These are phyloP conservation scores for Tuber umbilicatum DNA, from an alignment of 495 filamentous ascomycete species.

Conservation along the genomic window DNA sequence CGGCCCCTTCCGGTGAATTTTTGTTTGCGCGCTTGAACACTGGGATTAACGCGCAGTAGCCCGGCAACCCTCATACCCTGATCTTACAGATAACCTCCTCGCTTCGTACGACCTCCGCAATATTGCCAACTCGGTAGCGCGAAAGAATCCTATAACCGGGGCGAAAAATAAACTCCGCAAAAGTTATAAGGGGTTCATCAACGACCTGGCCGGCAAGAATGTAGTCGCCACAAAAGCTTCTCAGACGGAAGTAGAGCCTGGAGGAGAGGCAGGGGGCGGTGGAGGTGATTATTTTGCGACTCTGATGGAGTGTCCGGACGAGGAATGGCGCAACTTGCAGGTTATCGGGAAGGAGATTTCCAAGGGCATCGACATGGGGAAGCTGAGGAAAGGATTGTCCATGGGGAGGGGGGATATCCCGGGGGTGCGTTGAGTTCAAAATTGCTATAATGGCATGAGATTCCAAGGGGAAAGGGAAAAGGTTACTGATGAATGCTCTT, in stretches of 20 bases:
- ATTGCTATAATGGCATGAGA: neutral
- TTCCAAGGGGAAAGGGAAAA: neutral
- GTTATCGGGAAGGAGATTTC: slow-evolving; percentile 54
- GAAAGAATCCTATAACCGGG: slow-evolving; percentile 58
- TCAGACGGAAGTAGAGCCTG: slow-evolving; percentile 51
- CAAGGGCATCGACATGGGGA: slow-evolving; percentile 42
- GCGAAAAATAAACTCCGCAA: slow-evolving; percentile 69
- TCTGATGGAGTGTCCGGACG: slow-evolving; percentile 53
- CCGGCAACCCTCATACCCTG: slow-evolving; percentile 47
- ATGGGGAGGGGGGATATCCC: slow-evolving; percentile 40
- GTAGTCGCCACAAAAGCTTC: slow-evolving; percentile 36
- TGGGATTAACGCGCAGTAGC: slow-evolving; percentile 45
- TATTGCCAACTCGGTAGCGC: slow-evolving; percentile 58
- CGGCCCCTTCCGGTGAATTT: slow-evolving; percentile 9
- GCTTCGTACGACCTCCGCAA: slow-evolving; percentile 55
- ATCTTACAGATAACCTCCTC: slow-evolving; percentile 58
- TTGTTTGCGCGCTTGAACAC: slow-evolving; percentile 16
- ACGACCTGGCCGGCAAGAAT: slow-evolving; percentile 58
- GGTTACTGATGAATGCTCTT: slow-evolving; percentile 12
- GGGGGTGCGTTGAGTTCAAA: slow-evolving; percentile 32
- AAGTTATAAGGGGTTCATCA: slow-evolving; percentile 66
- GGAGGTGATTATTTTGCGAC: slow-evolving; percentile 47
- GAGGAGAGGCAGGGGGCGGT: slow-evolving; percentile 42
- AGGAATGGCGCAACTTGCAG: slow-evolving; percentile 61
- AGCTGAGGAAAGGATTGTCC: slow-evolving; percentile 35